phyloP scores from a whole-genome alignment of 345 rosid genomes.

The Euphorbia tirucalli region DNA sequence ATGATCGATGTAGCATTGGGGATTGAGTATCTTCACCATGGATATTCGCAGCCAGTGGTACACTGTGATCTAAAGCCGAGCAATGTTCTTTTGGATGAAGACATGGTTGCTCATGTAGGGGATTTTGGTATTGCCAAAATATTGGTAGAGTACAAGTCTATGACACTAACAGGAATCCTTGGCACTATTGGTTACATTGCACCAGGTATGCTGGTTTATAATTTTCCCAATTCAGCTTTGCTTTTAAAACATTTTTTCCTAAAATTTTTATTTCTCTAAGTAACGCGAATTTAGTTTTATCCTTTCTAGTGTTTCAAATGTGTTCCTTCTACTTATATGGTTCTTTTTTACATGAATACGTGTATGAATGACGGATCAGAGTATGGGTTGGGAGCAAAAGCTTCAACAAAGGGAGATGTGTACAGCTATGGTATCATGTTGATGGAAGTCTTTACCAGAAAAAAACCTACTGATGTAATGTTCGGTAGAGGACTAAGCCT shows the following conservation, averaged over 20 bases:
- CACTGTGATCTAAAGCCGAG: slow-evolving; percentile 12
- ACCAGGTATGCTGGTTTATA: slow-evolving; percentile 3
- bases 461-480: slow-evolving; percentile 12
- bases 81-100: neutral
- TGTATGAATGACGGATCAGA: neutral
- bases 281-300: neutral
- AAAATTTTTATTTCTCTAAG: neutral
- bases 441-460: slow-evolving; percentile 25
- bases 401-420: slow-evolving; percentile 7
- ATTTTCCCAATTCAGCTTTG: neutral
- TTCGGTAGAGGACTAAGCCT: slow-evolving; percentile 17
- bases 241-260: too few species aligned
- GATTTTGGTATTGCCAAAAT: slow-evolving; percentile 11
- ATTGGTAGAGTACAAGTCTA: slow-evolving; percentile 2
- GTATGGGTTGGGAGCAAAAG: slow-evolving; percentile 20
- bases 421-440: slow-evolving; percentile 18
- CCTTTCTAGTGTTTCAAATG: neutral
- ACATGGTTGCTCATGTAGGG: slow-evolving; percentile 8
- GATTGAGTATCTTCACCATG: slow-evolving; percentile 11
- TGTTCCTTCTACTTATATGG: neutral
- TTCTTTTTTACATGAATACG: neutral
- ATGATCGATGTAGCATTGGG: slow-evolving; percentile 3
- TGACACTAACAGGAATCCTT: neutral
- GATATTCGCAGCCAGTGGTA: neutral
- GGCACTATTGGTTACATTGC: slow-evolving; percentile 11